These are phyloP conservation scores for Mucor indicus DNA, from an alignment of 371 early-diverging fungal genomes.

Conservation along the genomic window DNA sequence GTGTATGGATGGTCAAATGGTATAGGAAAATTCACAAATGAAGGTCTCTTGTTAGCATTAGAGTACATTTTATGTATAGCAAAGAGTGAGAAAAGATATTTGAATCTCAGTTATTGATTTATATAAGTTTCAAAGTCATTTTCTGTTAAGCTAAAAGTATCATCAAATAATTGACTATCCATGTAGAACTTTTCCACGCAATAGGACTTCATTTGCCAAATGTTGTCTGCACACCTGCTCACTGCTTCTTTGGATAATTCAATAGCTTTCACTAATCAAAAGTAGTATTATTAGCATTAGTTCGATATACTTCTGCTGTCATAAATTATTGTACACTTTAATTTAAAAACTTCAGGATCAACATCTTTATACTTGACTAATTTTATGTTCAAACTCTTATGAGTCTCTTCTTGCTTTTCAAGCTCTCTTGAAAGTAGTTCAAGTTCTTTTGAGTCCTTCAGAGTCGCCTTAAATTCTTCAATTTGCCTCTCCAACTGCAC, in stretches of 20 bases:
- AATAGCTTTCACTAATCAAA: slow-evolving; percentile 54
- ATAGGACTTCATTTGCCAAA: slow-evolving; percentile 86
- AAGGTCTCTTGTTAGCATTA: slow-evolving; percentile 38
- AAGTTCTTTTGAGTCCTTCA: slow-evolving; percentile 31
- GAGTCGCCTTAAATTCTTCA: slow-evolving; percentile 41
- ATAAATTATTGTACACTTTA: slow-evolving; percentile 68
- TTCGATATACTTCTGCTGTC: too few species aligned
- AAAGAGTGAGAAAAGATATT: not conserved
- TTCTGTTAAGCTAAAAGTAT: slow-evolving; percentile 73
- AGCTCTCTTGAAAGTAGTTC: slow-evolving; percentile 40
- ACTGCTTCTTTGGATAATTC: slow-evolving; percentile 68
- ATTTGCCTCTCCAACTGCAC: slow-evolving; percentile 13
- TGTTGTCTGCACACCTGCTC: slow-evolving; percentile 93
- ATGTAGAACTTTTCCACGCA: slow-evolving; percentile 77
- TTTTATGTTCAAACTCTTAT: slow-evolving; percentile 40
- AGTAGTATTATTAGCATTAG: too few species aligned
- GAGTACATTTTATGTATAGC: too few species aligned
- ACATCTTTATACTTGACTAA: slow-evolving; percentile 68
- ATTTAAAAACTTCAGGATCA: slow-evolving; percentile 72
- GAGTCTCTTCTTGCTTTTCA: slow-evolving; percentile 40
- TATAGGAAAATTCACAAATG: slow-evolving; percentile 49
- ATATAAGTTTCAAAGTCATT: slow-evolving; percentile 72
- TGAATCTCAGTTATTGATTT: not conserved
- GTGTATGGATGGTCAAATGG: slow-evolving; percentile 53
- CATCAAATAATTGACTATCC: slow-evolving; percentile 65